Evolutionary conservation across 2,329 filamentous ascomycete genomes (phyloP).

Genomic region (Harringtonia aguacate): DNA sequence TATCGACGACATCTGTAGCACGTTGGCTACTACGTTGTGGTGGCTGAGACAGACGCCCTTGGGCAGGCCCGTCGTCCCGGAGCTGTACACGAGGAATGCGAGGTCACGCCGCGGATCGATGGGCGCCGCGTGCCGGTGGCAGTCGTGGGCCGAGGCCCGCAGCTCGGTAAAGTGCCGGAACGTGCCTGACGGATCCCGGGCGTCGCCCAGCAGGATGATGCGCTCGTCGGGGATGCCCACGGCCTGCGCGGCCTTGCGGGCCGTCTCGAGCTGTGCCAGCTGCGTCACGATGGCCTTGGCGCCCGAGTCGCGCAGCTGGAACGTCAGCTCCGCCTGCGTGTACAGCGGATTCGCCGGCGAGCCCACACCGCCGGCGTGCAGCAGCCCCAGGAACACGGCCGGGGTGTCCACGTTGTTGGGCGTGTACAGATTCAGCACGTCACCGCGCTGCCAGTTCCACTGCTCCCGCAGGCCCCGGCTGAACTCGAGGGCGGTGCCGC

Average conservation of each 20-base stretch:
- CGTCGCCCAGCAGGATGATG: slow-evolving; percentile 68
- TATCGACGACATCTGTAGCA: slow-evolving; percentile 40
- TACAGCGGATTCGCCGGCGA: slow-evolving; percentile 87
- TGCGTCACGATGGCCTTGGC: slow-evolving; percentile 72
- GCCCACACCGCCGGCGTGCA: slow-evolving; percentile 73
- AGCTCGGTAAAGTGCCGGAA: slow-evolving; percentile 60
- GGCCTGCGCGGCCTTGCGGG: slow-evolving; percentile 54
- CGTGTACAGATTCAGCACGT: slow-evolving; percentile 73
- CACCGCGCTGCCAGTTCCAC: slow-evolving; percentile 72
- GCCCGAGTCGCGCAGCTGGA: slow-evolving; percentile 69
- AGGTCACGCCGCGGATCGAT: slow-evolving; percentile 61
- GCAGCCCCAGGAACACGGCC: slow-evolving; percentile 62
- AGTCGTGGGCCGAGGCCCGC: slow-evolving; percentile 36
- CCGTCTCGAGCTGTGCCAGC: slow-evolving; percentile 50
- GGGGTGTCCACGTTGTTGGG: slow-evolving; percentile 82
- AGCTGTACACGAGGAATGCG: slow-evolving; percentile 79
- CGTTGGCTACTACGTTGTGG: slow-evolving; percentile 69
- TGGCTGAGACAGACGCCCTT: slow-evolving; percentile 89
- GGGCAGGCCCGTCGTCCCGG: slow-evolving; percentile 80
- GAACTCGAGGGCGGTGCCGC: slow-evolving; percentile 58
- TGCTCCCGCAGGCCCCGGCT: slow-evolving; percentile 65
- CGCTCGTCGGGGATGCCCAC: slow-evolving; percentile 61
- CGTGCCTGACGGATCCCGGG: slow-evolving; percentile 42
- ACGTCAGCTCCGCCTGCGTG: slow-evolving; percentile 71
- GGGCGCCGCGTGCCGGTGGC: slow-evolving; percentile 32